These are phyloP conservation scores for Pinus albicaulis DNA, from an alignment of 75 land plant genomes.

Conservation along the genomic window DNA sequence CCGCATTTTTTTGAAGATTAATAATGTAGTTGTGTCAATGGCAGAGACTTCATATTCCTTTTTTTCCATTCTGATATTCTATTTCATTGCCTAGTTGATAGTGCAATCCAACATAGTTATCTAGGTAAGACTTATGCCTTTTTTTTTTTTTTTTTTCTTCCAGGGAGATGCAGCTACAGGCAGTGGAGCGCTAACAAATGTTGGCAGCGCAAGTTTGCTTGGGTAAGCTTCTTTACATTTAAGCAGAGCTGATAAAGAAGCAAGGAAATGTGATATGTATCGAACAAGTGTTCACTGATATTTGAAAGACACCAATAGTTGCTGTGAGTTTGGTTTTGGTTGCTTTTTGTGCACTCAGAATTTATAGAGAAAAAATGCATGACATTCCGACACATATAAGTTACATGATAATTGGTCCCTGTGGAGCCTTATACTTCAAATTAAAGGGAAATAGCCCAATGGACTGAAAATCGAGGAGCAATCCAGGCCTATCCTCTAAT, in stretches of 20 bases:
- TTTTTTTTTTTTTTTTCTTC: background rate
- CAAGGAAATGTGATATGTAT: background rate
- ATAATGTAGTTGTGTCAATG: background rate
- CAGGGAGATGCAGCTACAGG: constrained; percentile 11
- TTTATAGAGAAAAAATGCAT: background rate
- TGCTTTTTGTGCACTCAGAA: background rate
- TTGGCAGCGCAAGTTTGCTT: constrained; percentile 75
- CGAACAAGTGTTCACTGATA: background rate
- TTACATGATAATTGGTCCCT: too few relatives aligned
- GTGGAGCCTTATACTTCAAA: too few relatives aligned
- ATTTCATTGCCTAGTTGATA: background rate
- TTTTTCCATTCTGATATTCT: background rate
- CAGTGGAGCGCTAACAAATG: constrained; percentile 28
- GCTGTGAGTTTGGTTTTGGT: background rate
- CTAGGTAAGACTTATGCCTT: background rate
- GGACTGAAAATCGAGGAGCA: too few relatives aligned
- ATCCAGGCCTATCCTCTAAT: too few relatives aligned
- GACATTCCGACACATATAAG: too few relatives aligned
- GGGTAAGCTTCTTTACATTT: constrained; percentile 51
- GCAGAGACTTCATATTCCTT: background rate
- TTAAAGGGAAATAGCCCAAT: too few relatives aligned
- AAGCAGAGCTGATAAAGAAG: background rate
- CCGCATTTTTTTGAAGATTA: too few relatives aligned
- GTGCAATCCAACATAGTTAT: background rate
- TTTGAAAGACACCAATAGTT: background rate